phyloP scores from a whole-genome alignment of 345 rosid genomes.

The Psidium friedrichsthalianum region DNA sequence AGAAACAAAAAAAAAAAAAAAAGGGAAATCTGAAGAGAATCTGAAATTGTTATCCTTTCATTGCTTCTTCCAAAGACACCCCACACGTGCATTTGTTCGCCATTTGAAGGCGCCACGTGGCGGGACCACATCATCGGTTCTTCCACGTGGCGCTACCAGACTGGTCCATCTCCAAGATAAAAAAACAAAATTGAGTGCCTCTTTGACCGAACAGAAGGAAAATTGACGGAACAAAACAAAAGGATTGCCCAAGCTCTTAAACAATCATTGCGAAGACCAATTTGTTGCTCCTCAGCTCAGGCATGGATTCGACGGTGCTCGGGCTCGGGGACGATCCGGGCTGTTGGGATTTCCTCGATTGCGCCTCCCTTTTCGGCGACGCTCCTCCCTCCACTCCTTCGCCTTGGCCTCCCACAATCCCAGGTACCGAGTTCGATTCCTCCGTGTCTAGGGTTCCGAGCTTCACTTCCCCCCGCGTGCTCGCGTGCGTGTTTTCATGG shows the following conservation, averaged over 20 bases:
- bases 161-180: not conserved
- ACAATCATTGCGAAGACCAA: not conserved
- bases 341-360: slow-evolving; percentile 32
- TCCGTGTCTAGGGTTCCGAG: not conserved
- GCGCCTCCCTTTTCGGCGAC: slow-evolving; percentile 7
- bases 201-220: not conserved
- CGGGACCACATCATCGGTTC: no score
- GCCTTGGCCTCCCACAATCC: not conserved
- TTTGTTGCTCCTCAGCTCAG: not conserved
- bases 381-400: not conserved
- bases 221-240: not conserved
- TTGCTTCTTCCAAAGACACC: not conserved
- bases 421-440: not conserved
- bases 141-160: not conserved
- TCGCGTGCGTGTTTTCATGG: not conserved
- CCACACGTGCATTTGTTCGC: not conserved
- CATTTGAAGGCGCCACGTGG: not conserved
- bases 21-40: no score
- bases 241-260: not conserved
- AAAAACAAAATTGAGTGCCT: rapidly evolving
- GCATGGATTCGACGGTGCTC: slow-evolving; percentile 10
- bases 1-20: no score
- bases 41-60: not conserved
- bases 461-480: not conserved
- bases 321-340: not conserved